Evolutionary conservation across 2,329 filamentous ascomycete species (phyloP).

Genomic region (Beauveria medogensis): DNA sequence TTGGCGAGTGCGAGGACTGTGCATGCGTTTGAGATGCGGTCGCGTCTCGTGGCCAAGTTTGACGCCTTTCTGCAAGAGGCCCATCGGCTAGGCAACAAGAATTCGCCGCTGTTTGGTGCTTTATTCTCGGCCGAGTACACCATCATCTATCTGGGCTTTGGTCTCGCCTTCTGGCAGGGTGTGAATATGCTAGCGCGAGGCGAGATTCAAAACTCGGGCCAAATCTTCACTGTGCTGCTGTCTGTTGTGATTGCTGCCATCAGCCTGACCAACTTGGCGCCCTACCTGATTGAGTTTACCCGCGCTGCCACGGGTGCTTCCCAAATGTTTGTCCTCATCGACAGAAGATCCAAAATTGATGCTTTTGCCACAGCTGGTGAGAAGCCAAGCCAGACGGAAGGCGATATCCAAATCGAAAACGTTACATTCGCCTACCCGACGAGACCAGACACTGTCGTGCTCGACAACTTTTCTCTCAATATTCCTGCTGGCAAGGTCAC

Average conservation of each 20-base stretch:
- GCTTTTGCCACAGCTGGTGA: constrained; percentile 26
- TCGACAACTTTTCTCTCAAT: constrained; percentile 33
- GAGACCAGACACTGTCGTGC: constrained; percentile 32
- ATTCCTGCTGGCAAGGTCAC: constrained; percentile 39
- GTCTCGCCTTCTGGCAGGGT: constrained; percentile 38
- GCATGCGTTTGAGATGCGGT: constrained; percentile 34
- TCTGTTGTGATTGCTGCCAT: constrained; percentile 31
- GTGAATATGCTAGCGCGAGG: constrained; percentile 28
- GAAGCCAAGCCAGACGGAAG: constrained; percentile 20
- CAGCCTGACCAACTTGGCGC: constrained; percentile 28
- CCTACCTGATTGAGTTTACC: constrained; percentile 30
- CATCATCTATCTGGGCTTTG: constrained; percentile 34
- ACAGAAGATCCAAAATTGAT: constrained; percentile 28
- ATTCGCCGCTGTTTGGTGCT: constrained; percentile 28
- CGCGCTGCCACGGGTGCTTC: constrained; percentile 27
- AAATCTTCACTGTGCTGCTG: constrained; percentile 32
- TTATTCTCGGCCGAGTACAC: constrained; percentile 32
- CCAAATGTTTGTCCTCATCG: constrained; percentile 30
- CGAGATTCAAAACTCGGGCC: constrained; percentile 28
- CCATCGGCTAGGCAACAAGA: constrained; percentile 28
- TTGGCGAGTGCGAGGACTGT: constrained; percentile 31
- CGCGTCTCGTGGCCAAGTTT: constrained; percentile 30
- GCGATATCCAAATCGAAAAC: constrained; percentile 30
- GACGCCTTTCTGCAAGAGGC: constrained; percentile 30
- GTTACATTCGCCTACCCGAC: constrained; percentile 39